Base-by-base conservation (phyloP, 176 grass and related monocot species). In the Rhynchospora breviuscula region DNA sequence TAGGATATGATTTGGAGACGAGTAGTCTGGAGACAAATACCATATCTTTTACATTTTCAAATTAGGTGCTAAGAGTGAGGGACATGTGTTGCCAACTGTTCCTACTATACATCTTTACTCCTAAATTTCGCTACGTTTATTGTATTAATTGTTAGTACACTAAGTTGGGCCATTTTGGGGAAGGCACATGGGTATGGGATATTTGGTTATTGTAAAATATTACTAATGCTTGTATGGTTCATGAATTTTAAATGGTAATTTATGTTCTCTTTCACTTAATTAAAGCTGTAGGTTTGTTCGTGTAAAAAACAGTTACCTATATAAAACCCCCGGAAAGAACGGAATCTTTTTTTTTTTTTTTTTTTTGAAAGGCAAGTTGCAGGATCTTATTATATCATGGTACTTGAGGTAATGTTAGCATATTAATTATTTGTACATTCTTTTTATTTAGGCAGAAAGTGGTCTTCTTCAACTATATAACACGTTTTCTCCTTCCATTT, bases 51-150 rank as follows among this genome's bases (percentile, higher is more conserved):
- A 25, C 1, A 79, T 52, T 57, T 13, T 40, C 25, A 61, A 43
- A 60, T 80, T 80, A 61, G 53, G 77, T 80, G 77, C 57, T 60
- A 80, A 80, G 81, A 91, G 79, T 82, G 86, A 68, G 56, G 31
- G 18, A 80, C 89, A 89, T 83, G 89, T 87, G 87, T 88, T 43
- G 80, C 84, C 89, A 91, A 83, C 89, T 84, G 79, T 71, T 25
- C 79, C 33, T 75, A 79, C 43, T 79, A 51, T 56, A 21, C 46
- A 78, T 53, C 83, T 70, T 75, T 49, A 29, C 5, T 84, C 25
- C 65, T 48, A 54, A 79, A 76, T 40, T 58, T 17, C 14, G 44
- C 11, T 79, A 47, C 9, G 22, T 35, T 59, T 78, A 59, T 79
- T 33, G 48, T 79, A 79, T 79, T 73, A 79, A 71, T 84, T 85